phyloP scores from a whole-genome alignment of 139 green algal genomes.

The Micractinium conductrix region DNA sequence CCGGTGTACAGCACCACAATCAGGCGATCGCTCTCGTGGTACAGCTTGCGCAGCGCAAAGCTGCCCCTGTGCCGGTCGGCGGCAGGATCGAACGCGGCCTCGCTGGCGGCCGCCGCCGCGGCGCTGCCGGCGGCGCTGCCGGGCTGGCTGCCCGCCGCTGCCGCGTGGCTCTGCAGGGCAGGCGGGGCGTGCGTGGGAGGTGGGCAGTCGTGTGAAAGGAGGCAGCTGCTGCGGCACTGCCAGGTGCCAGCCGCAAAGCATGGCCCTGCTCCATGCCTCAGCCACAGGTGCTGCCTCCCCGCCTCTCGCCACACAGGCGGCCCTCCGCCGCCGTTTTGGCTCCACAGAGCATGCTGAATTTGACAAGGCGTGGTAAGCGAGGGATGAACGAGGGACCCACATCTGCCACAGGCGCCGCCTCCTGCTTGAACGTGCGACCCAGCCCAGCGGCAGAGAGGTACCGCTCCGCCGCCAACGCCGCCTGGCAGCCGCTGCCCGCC shows the following conservation, averaged over 20 bases:
- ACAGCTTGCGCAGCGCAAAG: slow-evolving; percentile 96
- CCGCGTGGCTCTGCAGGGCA: not conserved
- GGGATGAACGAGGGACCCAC: no score
- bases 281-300: no score
- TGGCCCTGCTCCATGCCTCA: no score
- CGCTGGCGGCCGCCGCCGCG: slow-evolving; percentile 42
- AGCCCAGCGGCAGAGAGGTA: slow-evolving; percentile 73
- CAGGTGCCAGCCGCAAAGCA: no score
- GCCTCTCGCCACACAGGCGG: no score
- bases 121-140: slow-evolving; percentile 8
- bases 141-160: no score
- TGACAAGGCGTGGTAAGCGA: no score
- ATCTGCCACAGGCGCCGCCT: not conserved
- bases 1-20: slow-evolving; percentile 94
- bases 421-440: slow-evolving; percentile 7
- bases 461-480: slow-evolving; percentile 91
- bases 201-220: no score
- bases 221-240: no score
- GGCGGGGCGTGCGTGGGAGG: not conserved
- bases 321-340: no score
- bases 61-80: slow-evolving; percentile 86
- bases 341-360: no score
- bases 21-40: slow-evolving; percentile 90
- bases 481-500: slow-evolving; percentile 94
- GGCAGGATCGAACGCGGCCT: slow-evolving; percentile 55